Evolutionary conservation across 2,329 filamentous ascomycete species (phyloP), one percentile per base, ranked within the genome.

Genomic region (Pestalotiopsis sp.): DNA sequence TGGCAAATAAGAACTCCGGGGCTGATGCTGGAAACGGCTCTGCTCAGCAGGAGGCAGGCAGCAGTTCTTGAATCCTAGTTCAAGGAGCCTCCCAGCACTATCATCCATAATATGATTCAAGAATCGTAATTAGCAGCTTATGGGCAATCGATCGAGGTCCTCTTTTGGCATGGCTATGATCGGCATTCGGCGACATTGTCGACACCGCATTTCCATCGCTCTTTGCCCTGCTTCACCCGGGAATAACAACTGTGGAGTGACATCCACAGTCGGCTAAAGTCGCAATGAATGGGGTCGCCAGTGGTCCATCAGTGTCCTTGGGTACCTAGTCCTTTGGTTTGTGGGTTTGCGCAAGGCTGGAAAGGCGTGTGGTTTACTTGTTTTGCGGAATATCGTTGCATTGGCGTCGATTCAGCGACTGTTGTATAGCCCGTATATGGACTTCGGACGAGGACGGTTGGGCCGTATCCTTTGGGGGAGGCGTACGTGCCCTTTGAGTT

Each of bases 1-100:
- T 90, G 76, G 84, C 88, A 39, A 89, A 86, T 73, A 88, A 86
- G 78, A 70, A 70, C 44, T 39, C 68, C 26, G 70, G 40, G 9
- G 40, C 55, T 40, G 66, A 68, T 24, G 22, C 67, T n/a, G 60
- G 52, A 13, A 67, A 40, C 56, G 26, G 68, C 67, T 72, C 72
- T 35, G 30, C 30, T 38, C 73, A 69, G 38, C 66, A 78, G 64
- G 70, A 73, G 14, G 74, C 70, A 20, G 65, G 70, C 17, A 70
- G 69, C 68, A 72, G 73, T 65, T 70, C 73, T 66, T 75, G 57
- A 57, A 20, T 14, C 17, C 24, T 13, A 1, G 24, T 30, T 20
- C 26, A 17, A 35, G 9, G 20, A 39, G 0, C 14, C 11, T 20
- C 17, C 17, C 39, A 64, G n/a, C 48, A 48, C 2, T 39, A 13